A percentile compares a stretch with the other conserved stretches of the same genome.
phyloP scores from a whole-genome alignment of 768 basidiomycete species.

The Boletellus ananiceps region DNA sequence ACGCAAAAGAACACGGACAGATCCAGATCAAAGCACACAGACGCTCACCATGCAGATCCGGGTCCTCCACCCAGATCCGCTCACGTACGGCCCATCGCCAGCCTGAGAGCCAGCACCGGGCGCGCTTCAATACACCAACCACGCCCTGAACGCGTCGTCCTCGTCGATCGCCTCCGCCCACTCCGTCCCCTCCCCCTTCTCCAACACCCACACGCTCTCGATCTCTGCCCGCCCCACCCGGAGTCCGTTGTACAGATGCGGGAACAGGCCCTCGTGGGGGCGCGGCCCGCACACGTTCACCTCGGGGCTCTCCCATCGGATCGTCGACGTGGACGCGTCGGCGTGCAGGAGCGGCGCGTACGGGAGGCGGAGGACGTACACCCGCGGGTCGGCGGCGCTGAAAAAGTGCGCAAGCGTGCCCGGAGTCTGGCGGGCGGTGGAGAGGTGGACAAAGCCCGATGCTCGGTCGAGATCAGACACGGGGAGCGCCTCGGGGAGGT shows the following conservation, averaged over 20 bases:
- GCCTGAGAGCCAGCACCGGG: no score
- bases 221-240: constrained; percentile 43
- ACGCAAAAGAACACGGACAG: no score
- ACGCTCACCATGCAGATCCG: no score
- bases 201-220: constrained; percentile 34
- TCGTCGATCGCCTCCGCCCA: constrained; percentile 33
- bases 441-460: constrained; percentile 53
- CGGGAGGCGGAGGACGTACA: constrained; percentile 42
- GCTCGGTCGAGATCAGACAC: constrained; percentile 44
- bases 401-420: constrained; percentile 48
- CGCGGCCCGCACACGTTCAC: constrained; percentile 38
- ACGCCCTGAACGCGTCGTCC: constrained; percentile 16
- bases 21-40: no score
- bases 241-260: constrained; percentile 49
- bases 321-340: constrained; percentile 10
- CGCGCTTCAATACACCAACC: constrained; percentile 26
- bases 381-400: constrained; percentile 29
- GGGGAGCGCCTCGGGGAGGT: constrained; percentile 44
- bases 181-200: constrained; percentile 15
- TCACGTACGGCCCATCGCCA: no score
- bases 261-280: constrained; percentile 45
- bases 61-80: no score
- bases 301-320: constrained; percentile 49
- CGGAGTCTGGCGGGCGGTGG: constrained; percentile 46
- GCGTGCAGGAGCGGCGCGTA: constrained; percentile 36